Percentiles rank a stretch among this genome's conserved stretches.
Conservation (phyloP, 495 filamentous ascomycete genomes). For the Penicillium chermesinum region DNA sequence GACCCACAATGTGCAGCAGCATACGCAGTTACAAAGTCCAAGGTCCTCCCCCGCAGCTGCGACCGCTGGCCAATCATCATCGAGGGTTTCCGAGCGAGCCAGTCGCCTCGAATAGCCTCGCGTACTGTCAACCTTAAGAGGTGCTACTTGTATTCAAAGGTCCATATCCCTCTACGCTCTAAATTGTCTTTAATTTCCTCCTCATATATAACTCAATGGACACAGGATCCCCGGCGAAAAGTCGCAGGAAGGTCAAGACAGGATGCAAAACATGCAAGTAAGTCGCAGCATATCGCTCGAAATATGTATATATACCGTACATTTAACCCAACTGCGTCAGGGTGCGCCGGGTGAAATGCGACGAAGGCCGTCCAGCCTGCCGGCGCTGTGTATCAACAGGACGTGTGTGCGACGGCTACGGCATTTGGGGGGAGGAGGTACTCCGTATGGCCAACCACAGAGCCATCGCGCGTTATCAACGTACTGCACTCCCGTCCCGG, state of each 20-base stretch:
- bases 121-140: too few relatives aligned
- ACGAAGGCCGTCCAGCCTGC: constrained; percentile 51
- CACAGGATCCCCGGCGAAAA: background rate
- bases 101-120: background rate
- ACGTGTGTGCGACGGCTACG: constrained; percentile 55
- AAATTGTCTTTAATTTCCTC: background rate
- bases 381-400: constrained; percentile 49
- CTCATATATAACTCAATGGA: background rate
- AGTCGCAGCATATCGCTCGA: constrained; percentile 1
- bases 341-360: constrained; percentile 51
- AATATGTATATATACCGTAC: background rate
- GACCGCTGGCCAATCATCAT: background rate
- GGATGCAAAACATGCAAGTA: constrained; percentile 30
- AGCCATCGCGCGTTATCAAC: constrained; percentile 14
- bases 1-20: too few relatives aligned
- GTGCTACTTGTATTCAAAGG: background rate
- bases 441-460: constrained; percentile 22
- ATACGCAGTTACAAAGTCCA: too few relatives aligned
- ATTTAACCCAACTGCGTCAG: constrained; percentile 7
- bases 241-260: constrained; percentile 16
- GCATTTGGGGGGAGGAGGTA: constrained; percentile 46
- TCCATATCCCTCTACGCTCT: background rate
- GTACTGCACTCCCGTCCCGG: constrained; percentile 17
- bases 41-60: background rate
- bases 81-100: constrained; percentile 8